Base-by-base conservation (phyloP, 2,329 filamentous ascomycete genomes). In the Colletotrichum sp. region DNA sequence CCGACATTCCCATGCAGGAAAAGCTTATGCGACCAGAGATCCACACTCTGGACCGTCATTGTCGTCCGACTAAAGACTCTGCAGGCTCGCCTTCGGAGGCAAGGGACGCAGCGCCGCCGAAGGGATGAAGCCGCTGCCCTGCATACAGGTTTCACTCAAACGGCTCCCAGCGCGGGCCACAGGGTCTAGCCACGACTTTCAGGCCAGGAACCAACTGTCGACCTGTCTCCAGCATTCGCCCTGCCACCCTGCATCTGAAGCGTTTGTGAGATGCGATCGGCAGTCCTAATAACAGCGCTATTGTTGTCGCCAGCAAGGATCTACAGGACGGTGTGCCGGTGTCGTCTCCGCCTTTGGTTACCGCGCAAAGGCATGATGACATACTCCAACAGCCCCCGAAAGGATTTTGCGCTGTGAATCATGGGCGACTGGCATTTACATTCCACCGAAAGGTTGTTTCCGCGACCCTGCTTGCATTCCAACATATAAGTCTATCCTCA, bases 401-500 rank as follows among this genome's bases (percentile, higher is more conserved):
- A 21, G 63, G 34, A 64, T 73, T 58, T 59, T 38, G 62, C 56
- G 9, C 18, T 36, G 32, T 63, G 65, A 70, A 59, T 16, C 38
- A 48, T 14, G 16, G 48, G 28, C 34, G 28, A 48, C 24, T 64
- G 52, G 59, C 36, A 26, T 16, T 61, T 34, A 55, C 71, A 55
- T 69, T 74, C 63, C 65, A 56, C 28, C 32, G 30, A 36, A n/a
- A 59, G 18, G 9, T 38, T 16, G 48, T 43, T 56, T 26, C 43
- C 30, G 24, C 71, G 34, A 59, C 59, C 48, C 63, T 59, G 34
- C 38, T 55, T 36, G 36, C 59, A 74, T 74, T 76, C 74, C 65
- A 74, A 30, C 65, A 74, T 74, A 76, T 76, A 76, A 71, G 30
- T 36, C 69, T 18, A 61, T 56, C 69, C 59, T 28, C 52, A 34